Base-by-base conservation (phyloP, 2,329 filamentous ascomycete species). In the Aspergillus viridinutans region DNA sequence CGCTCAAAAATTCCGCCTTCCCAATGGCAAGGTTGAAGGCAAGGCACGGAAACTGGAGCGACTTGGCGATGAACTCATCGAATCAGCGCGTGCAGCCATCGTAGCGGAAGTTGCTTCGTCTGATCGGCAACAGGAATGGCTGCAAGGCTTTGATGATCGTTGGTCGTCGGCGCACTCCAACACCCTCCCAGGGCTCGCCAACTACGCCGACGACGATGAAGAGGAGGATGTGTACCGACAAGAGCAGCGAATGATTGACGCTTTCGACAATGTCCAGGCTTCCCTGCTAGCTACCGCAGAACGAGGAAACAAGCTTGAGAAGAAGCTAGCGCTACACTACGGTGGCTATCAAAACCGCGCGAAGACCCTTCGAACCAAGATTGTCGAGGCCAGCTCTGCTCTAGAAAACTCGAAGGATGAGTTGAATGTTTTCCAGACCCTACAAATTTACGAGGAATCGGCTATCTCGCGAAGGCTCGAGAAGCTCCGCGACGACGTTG, bases 341-440 rank as follows among this genome's bases (percentile, higher is more conserved):
- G 92, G 92, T 25, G 94, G 94, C 14, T 99, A 99, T 76, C 87
- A 92, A 72, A 87, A 92, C 64, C 88, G 94, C 32, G 86, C 90
- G 35, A 92, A 92, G 73, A 86, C 85, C 64, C 82, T 99, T 26
- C 84, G 86, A 23, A 83, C 86, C 58, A 97, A 96, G 78, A 90
- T 95, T 60, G 74, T 76, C 20, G 89, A 92, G 62, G 90, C 91
- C 1, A 84, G 86, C 26, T 83, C 86, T 21, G 89, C 89, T 2
- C 80, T 97, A 14, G 85, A 88, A 56, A 89, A 90, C 76, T 89
- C 90, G 2, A 84, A 78, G 50, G 78, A 85, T 54, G 89, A 90
- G 1, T 80, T 96, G 0, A 83, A 89, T 64, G 85, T 86, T 1
- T 92, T 93, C 75, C 83, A 83, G 64, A 89, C 87, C 5, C 79